Base-by-base conservation (phyloP, 495 filamentous ascomycete genomes). In the Penicillium waksmanii region DNA sequence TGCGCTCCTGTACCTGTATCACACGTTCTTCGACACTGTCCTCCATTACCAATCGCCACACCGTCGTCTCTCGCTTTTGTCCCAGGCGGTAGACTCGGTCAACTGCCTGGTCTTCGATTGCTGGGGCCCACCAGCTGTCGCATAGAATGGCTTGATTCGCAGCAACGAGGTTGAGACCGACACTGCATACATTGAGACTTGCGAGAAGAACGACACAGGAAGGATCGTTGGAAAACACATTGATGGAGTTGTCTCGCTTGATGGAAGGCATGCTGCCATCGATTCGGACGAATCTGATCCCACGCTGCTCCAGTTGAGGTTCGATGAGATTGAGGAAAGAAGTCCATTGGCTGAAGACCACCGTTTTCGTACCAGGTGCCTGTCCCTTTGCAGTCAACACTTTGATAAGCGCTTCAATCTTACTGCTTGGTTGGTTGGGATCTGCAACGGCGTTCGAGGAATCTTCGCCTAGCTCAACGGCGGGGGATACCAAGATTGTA, bases 341-440 rank as follows among this genome's bases (percentile, higher is more conserved):
- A 0, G 93, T 97, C 93, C 93, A 98, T 68, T 97, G 93, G 11
- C 87, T 91, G 78, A 98, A 98, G 35, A 97, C 83, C 53, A 98
- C 86, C 3, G 91, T 89, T 69, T 97, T 97, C 42, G 85, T 91
- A 8, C 77, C 80, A 0, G 85, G 75, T 17, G 89, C 86, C 60
- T 84, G 84, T 10, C 87, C 82, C 43, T 86, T 85, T 1, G 90
- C 90, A 12, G 83, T 85, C 7, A 96, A 75, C 57, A 97, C 93
- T 56, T 87, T 85, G 65, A 96, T 77, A 1, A 97, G 77, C 5
- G 89, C 87, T 63, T 94, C 88, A 48, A 94, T 90, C 72, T 97
- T 97, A 65, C 88, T 92, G 68, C 89, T 92, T 53, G 85, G 84
- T 15, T 83, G 82, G 23, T 87, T 81, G 0, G 78, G 76, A 56